Conservation (phyloP, 176 grass and related monocot species). For the Coix lacrymajobi region DNA sequence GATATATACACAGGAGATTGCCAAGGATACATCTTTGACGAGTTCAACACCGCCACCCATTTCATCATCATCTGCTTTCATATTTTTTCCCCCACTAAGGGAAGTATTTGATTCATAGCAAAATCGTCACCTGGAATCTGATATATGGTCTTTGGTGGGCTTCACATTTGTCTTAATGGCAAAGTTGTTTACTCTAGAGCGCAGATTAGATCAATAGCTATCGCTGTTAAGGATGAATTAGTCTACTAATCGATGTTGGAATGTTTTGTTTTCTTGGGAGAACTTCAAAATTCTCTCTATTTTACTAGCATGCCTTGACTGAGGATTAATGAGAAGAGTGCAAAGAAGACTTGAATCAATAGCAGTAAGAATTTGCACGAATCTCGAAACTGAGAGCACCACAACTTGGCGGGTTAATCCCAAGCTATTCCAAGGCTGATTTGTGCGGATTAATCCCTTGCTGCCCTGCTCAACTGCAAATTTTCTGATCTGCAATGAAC, state of each 20-base stretch:
- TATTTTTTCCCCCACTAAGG: not conserved
- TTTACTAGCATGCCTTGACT: not conserved
- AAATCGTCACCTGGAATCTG: not conserved
- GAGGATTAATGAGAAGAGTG: not conserved
- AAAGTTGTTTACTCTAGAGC: not conserved
- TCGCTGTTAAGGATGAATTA: not conserved
- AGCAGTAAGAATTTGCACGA: too few relatives aligned
- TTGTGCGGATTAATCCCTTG: too few relatives aligned
- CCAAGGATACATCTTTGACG: not conserved
- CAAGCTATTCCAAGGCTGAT: too few relatives aligned
- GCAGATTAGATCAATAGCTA: not conserved
- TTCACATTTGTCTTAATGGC: not conserved
- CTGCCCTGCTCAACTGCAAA: not conserved
- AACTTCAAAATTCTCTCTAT: not conserved
- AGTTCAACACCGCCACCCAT: not conserved
- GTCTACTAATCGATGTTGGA: not conserved
- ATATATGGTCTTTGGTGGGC: not conserved
- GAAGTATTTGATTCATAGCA: not conserved
- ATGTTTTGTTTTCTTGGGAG: not conserved
- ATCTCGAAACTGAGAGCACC: too few relatives aligned
- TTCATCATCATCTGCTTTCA: not conserved
- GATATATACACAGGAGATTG: not conserved
- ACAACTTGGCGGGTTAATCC: too few relatives aligned
- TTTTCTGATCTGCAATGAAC: not conserved
- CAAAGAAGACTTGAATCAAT: too few relatives aligned